Base-by-base conservation (phyloP, 139 green algal genomes). In the Edaphochlamys debaryana region DNA sequence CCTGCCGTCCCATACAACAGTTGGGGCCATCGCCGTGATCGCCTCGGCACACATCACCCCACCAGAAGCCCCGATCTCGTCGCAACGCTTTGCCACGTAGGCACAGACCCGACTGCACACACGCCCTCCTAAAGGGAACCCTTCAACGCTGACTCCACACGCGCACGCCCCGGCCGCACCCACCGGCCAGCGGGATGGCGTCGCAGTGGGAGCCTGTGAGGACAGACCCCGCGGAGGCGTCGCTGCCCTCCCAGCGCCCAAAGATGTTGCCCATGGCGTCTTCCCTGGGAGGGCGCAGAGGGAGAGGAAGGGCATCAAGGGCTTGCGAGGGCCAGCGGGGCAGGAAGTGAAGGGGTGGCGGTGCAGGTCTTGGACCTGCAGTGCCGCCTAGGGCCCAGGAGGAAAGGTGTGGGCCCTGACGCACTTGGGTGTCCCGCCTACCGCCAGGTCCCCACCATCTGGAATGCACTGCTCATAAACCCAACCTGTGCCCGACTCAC, bases 221-320 rank as follows among this genome's bases (percentile, higher is more conserved):
- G 20, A 99, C 92, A 9, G 89, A 80, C 0, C 90, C 87, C 29
- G 74, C 82, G 4, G 30, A 2, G 0, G 83, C 52, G 37, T 96
- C 78, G 32, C 69, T 86, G 13, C 94, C 97, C n/a, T 92, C 72
- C 90, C 89, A 95, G 0, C 87, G 80, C 11, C 95, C 97, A 72
- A 93, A 98, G 25, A 99, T 98, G 89, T 96, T 98, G 37, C 97
- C 97, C 79, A 99, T 92, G 0, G 91, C 63, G 82, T 99, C 97
- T 71, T 98, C 94, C 42, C 92, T 93, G 81, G 58, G 81, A 38
- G 11, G 20, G 54, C 54, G 54, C 23, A 38, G 29, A 63, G 4
- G 19, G 4, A 20, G 19, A 5, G 19, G 30, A 17, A 17, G 29
- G 20, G 20, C 54, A 20, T n/a, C 20, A n/a, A 63, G 29, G 29